Percentiles rank a stretch among this genome's conserved stretches.
phyloP scores from a whole-genome alignment of 306 rosid genomes.

The Carpinus viminea region DNA sequence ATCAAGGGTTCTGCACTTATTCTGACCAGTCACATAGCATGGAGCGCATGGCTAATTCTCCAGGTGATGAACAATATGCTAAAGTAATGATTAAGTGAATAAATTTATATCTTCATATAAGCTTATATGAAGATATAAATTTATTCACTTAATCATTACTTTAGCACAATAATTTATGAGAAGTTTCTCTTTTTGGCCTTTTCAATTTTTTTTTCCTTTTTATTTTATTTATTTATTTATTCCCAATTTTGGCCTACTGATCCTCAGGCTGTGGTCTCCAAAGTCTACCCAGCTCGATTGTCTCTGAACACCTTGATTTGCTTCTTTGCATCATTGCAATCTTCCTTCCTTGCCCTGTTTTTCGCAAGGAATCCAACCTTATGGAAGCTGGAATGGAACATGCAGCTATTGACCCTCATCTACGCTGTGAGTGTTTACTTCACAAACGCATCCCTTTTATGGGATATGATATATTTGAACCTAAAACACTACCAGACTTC shows the following conservation, averaged over 20 bases:
- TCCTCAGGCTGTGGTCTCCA: constrained; percentile 31
- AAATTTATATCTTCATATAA: too few species aligned
- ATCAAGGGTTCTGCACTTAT: constrained; percentile 43
- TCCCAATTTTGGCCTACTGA: not conserved
- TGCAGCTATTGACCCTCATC: constrained; percentile 37
- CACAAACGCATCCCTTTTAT: not conserved
- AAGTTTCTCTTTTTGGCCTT: not conserved
- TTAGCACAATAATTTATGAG: not conserved
- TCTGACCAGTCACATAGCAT: constrained; percentile 28
- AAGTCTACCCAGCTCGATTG: constrained; percentile 32
- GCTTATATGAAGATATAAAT: too few species aligned
- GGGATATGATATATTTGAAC: not conserved
- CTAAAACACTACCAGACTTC: not conserved
- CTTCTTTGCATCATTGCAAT: constrained; percentile 40
- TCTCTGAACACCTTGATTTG: constrained; percentile 32
- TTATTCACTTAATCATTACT: too few species aligned
- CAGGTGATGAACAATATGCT: constrained; percentile 29
- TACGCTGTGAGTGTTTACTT: constrained; percentile 31
- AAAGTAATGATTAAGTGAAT: too few species aligned
- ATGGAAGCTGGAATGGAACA: constrained; percentile 41
- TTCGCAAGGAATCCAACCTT: constrained; percentile 24
- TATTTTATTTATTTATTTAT: not conserved
- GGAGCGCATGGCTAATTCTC: constrained; percentile 43
- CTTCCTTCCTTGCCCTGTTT: constrained; percentile 32
- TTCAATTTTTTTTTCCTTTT: too few species aligned